Percentiles rank a stretch among this genome's conserved stretches.
Evolutionary conservation across 176 grass and related monocot genomes (phyloP).

Genomic region (Stipa capillata): DNA sequence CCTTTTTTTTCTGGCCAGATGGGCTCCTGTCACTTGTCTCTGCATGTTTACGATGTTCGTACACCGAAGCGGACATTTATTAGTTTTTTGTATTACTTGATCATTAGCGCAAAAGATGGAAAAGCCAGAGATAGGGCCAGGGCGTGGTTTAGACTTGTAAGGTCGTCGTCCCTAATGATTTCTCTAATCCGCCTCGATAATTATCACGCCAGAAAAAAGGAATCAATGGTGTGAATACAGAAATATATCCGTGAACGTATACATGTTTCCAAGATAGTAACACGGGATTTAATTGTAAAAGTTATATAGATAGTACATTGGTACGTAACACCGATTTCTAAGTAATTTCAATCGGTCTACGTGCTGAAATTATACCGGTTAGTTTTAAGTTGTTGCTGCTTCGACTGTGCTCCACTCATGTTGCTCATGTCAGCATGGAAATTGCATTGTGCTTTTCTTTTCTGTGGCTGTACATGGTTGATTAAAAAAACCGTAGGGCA

Average conservation of each 20-base stretch:
- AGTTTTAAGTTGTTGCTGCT: background rate
- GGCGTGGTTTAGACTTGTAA: background rate
- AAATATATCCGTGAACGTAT: background rate
- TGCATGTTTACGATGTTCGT: background rate
- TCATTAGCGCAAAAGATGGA: background rate
- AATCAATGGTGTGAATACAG: background rate
- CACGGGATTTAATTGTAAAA: too few species aligned
- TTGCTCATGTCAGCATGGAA: too few species aligned
- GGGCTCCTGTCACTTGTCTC: background rate
- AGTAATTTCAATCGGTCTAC: background rate
- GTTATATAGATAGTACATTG: too few species aligned
- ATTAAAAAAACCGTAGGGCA: background rate
- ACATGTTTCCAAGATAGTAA: background rate
- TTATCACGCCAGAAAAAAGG: background rate
- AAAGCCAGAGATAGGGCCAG: background rate
- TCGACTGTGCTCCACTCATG: too few species aligned
- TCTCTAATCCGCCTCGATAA: background rate
- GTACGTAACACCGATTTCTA: background rate
- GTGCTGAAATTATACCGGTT: background rate
- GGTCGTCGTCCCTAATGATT: too few species aligned
- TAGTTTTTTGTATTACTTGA: too few species aligned
- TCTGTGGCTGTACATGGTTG: accelerated
- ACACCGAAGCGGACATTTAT: too few species aligned
- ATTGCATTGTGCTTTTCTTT: background rate
- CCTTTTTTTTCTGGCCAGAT: too few species aligned